Evolutionary conservation across 78 protist genomes (phyloP).

Genomic region (Pelomyxa schiedti): DNA sequence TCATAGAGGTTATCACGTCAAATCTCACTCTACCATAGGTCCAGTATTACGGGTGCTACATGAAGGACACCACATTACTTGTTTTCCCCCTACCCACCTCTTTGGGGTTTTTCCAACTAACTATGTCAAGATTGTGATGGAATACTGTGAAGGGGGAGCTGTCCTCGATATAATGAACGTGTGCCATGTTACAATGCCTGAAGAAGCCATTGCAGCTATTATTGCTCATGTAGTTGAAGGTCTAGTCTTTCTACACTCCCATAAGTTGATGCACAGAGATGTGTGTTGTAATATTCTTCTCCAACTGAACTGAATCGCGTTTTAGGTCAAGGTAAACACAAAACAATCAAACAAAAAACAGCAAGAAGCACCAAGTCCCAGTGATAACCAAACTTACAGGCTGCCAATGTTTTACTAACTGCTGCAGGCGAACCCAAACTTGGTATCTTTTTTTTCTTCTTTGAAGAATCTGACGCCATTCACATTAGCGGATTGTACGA

Average conservation of each 20-base stretch:
- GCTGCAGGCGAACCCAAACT: constrained; percentile 33
- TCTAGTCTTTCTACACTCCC: constrained; percentile 44
- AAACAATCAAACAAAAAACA: too few species aligned
- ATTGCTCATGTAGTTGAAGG: constrained; percentile 44
- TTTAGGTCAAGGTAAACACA: too few species aligned
- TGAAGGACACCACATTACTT: constrained; percentile 42
- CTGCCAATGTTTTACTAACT: constrained; percentile 54
- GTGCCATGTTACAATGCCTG: constrained; percentile 21
- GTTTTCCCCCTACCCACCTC: background rate
- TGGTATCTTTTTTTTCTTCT: background rate
- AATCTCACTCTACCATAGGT: background rate
- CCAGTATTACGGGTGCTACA: constrained; percentile 52
- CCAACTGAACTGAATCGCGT: too few species aligned
- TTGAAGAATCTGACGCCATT: too few species aligned
- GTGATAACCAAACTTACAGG: too few species aligned
- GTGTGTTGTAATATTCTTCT: too few species aligned
- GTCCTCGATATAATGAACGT: constrained; percentile 45
- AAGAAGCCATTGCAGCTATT: constrained; percentile 24
- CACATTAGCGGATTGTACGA: too few species aligned
- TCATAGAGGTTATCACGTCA: background rate
- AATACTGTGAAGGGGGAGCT: constrained; percentile 51
- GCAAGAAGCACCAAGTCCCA: too few species aligned
- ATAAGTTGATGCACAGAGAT: constrained; percentile 59
- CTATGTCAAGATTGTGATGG: constrained; percentile 37
- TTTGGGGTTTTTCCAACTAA: background rate